Percentiles rank a stretch among this genome's conserved stretches.
These are phyloP conservation scores for Crithidia expoeki DNA, from an alignment of 208 protist genomes.

Conservation along the genomic window DNA sequence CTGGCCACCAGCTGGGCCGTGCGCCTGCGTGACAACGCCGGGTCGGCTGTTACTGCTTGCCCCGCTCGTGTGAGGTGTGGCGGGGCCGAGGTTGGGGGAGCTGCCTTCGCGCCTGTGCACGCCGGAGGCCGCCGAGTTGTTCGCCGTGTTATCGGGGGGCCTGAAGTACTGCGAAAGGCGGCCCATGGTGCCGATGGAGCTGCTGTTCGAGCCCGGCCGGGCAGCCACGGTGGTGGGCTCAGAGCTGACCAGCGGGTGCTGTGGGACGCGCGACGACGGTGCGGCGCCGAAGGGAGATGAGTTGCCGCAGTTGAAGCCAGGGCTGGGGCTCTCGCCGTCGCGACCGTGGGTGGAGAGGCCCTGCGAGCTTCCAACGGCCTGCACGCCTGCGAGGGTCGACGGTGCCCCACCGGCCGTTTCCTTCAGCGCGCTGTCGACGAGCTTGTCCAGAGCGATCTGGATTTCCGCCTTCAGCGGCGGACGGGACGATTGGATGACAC, in stretches of 20 bases:
- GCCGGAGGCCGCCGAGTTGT: background rate
- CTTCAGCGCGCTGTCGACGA: conserved; percentile 79
- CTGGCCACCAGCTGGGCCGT: background rate
- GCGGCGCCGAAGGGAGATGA: conserved; percentile 11
- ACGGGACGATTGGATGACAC: conserved; percentile 52
- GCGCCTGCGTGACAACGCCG: background rate
- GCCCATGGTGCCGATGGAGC: conserved; percentile 22
- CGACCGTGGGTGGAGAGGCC: conserved; percentile 18
- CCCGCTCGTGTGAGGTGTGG: background rate
- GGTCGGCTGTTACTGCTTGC: background rate
- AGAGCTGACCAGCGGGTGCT: conserved; percentile 32
- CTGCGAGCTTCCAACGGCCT: conserved; percentile 7
- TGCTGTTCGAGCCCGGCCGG: conserved; percentile 30
- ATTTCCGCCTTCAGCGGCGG: conserved; percentile 57
- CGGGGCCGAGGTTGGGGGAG: conserved; percentile 9
- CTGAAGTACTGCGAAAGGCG: conserved; percentile 37
- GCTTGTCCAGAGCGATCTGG: conserved; percentile 62
- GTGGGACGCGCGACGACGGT: conserved; percentile 8
- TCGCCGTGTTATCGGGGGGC: conserved; percentile 18
- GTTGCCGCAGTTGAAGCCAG: conserved; percentile 15
- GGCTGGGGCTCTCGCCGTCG: conserved; percentile 5
- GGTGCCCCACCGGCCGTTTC: conserved; percentile 28
- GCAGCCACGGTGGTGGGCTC: conserved; percentile 32
- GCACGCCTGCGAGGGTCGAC: background rate
- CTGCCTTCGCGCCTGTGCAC: conserved; percentile 13